A percentile compares a stretch with the other conserved stretches of the same genome.
These are phyloP conservation scores for Beauveria pseudobassiana DNA, from an alignment of 2,329 filamentous ascomycete genomes.

Conservation along the genomic window DNA sequence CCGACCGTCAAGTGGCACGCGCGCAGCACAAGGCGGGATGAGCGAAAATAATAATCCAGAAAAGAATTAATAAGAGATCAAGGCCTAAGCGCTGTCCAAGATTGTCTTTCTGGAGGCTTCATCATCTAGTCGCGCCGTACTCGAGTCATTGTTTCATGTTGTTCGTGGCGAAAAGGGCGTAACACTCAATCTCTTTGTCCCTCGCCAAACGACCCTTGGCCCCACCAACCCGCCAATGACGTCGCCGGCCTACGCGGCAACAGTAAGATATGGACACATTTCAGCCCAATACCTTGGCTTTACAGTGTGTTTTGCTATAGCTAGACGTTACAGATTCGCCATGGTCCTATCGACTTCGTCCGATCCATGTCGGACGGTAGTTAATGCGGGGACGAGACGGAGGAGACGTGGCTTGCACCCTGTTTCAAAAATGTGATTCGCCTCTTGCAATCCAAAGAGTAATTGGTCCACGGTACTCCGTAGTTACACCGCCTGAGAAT, in stretches of 20 bases:
- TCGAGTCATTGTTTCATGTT: conserved; percentile 4
- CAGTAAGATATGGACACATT: not conserved
- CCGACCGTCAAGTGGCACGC: not conserved
- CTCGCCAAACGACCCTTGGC: not conserved
- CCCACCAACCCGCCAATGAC: not conserved
- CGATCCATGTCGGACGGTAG: not conserved
- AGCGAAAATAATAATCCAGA: not conserved
- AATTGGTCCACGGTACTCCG: not conserved
- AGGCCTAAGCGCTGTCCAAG: not conserved
- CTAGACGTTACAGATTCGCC: not conserved
- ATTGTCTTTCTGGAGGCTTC: not conserved
- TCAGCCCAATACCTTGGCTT: not conserved
- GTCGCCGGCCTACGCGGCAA: conserved; percentile 4
- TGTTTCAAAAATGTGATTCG: not conserved
- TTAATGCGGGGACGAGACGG: not conserved
- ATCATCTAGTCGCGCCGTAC: not conserved
- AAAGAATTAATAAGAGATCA: not conserved
- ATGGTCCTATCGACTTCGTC: not conserved
- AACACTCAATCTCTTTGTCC: not conserved
- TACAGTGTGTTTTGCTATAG: not conserved
- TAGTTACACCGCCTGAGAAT: not conserved
- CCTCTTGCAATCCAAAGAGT: not conserved
- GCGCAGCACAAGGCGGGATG: not conserved
- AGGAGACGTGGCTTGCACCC: not conserved
- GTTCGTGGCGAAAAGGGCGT: not conserved